Evolutionary conservation across 345 rosid genomes (phyloP), one percentile per base, ranked within the genome.

Genomic region (Eutrema heterophyllum): DNA sequence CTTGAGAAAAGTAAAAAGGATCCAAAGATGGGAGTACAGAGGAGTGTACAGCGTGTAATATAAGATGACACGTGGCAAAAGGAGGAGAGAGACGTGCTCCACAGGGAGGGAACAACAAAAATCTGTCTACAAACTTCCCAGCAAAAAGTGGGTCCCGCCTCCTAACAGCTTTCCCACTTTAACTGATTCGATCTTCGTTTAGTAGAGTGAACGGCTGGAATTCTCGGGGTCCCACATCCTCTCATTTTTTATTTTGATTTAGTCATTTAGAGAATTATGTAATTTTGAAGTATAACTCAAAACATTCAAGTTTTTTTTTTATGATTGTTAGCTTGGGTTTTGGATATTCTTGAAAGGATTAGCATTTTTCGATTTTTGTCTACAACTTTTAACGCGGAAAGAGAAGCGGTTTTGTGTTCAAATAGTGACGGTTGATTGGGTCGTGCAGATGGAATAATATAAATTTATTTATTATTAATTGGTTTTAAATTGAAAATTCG

Each of bases 71-170:
- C 84, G 88, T 82, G 81, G 74, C 77, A 3, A 6, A 7, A 39
- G 29, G 5, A 73, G 63, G 38, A 62, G 74, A 77, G 82, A 88
- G 81, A 66, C 88, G 88, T 81, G 87, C 72, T 68, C 72, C 76
- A 58, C 7, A 10, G 7, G 65, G 64, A 78, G 89, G 88, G 81
- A 82, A 81, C 85, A 75, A 79, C 44, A 41, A 70, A 70, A 59
- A 68, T 41, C 74, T 81, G 89, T 85, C 88, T 64, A 59, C 49
- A 66, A 86, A 83, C 64, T 68, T 68, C 68, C 81, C 80, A 81
- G 83, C 87, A 84, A 73, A 62, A 73, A 38, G 59, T 64, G 79
- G 84, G 83, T 13, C 81, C 83, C 76, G 0, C 29, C 3, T 13
- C 16, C 53, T 64, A 64, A 66, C 75, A 65, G 79, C 63, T 5